These are phyloP conservation scores for Erodium chrysanthum DNA, from an alignment of 441 rosid genomes.

Conservation along the genomic window DNA sequence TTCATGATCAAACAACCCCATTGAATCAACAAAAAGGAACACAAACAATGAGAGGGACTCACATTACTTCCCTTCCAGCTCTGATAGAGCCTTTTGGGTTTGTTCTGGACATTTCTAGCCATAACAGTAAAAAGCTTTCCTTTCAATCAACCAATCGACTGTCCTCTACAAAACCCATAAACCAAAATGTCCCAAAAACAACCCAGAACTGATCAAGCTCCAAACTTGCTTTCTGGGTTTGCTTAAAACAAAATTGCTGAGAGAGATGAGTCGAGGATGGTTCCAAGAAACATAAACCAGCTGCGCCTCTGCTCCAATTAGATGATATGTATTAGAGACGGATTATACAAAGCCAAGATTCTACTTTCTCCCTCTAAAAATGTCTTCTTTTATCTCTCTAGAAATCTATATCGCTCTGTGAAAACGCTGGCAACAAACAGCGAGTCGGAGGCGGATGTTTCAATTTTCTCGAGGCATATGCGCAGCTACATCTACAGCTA, in stretches of 20 bases:
- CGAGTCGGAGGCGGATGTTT: conserved; percentile 23
- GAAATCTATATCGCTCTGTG: background rate
- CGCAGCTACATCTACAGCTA: background rate
- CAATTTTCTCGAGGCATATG: conserved; percentile 21
- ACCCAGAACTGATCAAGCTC: conserved; percentile 3
- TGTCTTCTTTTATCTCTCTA: background rate
- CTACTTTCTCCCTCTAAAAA: background rate
- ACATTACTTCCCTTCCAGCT: conserved; percentile 91
- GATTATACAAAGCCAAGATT: conserved; percentile 16
- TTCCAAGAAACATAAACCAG: conserved; percentile 8
- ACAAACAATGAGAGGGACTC: conserved; percentile 12
- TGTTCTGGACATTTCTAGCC: conserved; percentile 17
- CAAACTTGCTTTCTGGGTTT: conserved; percentile 1
- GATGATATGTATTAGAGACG: background rate
- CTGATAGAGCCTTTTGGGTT: conserved; percentile 51
- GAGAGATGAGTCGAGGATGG: background rate
- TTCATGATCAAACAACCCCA: background rate
- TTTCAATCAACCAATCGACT: background rate
- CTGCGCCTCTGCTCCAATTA: background rate
- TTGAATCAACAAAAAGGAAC: background rate
- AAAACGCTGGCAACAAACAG: background rate
- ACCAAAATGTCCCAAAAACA: background rate
- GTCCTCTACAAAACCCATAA: background rate
- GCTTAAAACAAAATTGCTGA: background rate
- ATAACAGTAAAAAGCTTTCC: background rate